Conservation (phyloP, 345 rosid species). For the Mallotus nudiflorus region DNA sequence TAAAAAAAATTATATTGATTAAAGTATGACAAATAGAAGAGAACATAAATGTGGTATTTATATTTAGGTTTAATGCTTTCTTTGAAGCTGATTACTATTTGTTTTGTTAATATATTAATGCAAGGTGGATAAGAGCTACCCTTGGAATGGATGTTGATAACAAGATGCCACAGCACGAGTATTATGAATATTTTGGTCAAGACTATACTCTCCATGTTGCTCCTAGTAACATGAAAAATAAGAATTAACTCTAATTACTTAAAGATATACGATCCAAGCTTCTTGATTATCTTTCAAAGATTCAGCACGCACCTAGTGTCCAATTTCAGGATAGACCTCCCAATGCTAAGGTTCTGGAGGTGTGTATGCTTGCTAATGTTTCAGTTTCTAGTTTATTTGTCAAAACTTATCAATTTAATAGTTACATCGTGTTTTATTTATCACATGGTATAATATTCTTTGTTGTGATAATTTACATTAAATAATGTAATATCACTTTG, state of each 20-base stretch:
- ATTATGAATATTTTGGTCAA: constrained; percentile 76
- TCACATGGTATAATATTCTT: not conserved
- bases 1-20: not conserved
- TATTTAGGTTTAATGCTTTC: not conserved
- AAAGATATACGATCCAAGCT: constrained; percentile 81
- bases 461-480: not conserved
- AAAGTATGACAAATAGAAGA: not conserved
- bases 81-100: not conserved
- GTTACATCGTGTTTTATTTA: not conserved
- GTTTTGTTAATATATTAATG: constrained; percentile 11
- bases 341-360: constrained; percentile 48
- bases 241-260: constrained; percentile 63
- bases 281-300: constrained; percentile 80
- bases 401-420: not conserved
- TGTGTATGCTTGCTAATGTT: not conserved
- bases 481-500: too few relatives aligned
- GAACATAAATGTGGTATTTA: not conserved
- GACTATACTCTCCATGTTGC: constrained; percentile 72
- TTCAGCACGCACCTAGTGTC: constrained; percentile 97
- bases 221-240: constrained; percentile 69
- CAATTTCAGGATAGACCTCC: constrained; percentile 91
- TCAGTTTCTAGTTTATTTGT: not conserved
- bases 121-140: constrained; percentile 57
- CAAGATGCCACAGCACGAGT: constrained; percentile 82
- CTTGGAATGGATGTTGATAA: constrained; percentile 71